A percentile compares a stretch with the other conserved stretches of the same genome.
Conservation (phyloP, 192 early-diverging fungal genomes). For the Pecoramyces ruminantium region DNA sequence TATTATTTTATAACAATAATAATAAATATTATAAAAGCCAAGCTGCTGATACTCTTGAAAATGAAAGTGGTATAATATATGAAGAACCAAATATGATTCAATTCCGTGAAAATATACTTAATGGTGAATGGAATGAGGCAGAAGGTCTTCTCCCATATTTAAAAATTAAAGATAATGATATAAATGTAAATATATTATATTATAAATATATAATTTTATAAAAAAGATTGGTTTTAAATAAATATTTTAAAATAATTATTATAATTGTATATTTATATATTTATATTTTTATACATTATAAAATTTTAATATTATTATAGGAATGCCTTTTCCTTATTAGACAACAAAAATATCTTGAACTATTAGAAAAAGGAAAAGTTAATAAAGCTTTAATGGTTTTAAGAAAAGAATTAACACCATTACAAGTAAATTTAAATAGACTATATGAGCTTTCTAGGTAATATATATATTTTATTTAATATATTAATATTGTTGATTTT, state of each 20-base stretch:
- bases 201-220: no score
- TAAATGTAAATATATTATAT: conserved; percentile 2
- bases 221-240: no score
- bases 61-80: conserved; percentile 62
- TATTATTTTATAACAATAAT: no score
- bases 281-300: background rate
- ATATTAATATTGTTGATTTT: no score
- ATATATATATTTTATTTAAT: no score
- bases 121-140: conserved; percentile 59
- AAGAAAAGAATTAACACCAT: conserved; percentile 58
- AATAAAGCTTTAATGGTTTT: conserved; percentile 59
- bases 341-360: conserved; percentile 82
- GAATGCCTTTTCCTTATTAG: conserved; percentile 40
- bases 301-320: background rate
- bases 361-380: conserved; percentile 48
- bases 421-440: conserved; percentile 45
- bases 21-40: conserved; percentile 30
- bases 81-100: conserved; percentile 48
- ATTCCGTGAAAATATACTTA: conserved; percentile 54
- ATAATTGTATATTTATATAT: background rate
- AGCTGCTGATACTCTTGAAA: conserved; percentile 47
- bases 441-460: conserved; percentile 64
- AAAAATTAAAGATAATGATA: conserved; percentile 9
- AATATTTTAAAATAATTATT: no score
- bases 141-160: conserved; percentile 35